phyloP scores from a whole-genome alignment of 2,329 filamentous ascomycete genomes.

The Cytospora schulzeri region DNA sequence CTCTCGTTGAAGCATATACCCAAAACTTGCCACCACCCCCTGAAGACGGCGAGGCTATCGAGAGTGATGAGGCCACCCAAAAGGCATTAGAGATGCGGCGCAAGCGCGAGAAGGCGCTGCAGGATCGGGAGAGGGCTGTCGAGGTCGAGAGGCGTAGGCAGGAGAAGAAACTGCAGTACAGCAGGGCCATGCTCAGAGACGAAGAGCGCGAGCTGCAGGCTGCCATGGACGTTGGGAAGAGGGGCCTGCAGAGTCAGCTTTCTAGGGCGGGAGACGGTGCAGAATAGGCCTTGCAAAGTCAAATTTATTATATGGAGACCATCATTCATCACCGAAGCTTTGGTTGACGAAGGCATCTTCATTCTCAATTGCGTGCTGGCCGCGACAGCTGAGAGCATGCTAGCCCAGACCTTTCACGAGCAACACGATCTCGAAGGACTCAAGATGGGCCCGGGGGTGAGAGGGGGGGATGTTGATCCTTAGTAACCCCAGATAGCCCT shows the following conservation, averaged over 20 bases:
- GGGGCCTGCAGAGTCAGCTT: conserved; percentile 65
- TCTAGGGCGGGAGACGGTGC: conserved; percentile 9
- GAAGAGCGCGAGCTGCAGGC: conserved; percentile 68
- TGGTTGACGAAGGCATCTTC: too few species aligned
- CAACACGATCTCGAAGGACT: too few species aligned
- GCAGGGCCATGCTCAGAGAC: conserved; percentile 63
- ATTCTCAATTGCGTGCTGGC: too few species aligned
- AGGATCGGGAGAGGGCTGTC: conserved; percentile 63
- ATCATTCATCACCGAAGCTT: too few species aligned
- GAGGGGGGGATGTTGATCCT: too few species aligned
- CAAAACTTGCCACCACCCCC: conserved; percentile 63
- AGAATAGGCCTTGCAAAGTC: background rate
- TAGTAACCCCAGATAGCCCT: too few species aligned
- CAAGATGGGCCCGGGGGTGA: too few species aligned
- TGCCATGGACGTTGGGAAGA: conserved; percentile 70
- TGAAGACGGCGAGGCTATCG: conserved; percentile 40
- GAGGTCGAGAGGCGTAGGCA: conserved; percentile 65
- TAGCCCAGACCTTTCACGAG: too few species aligned
- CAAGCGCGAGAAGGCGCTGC: conserved; percentile 66
- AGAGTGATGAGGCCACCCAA: conserved; percentile 54
- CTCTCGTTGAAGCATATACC: conserved; percentile 67
- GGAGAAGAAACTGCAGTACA: conserved; percentile 59
- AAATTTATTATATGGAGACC: background rate
- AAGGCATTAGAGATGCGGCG: conserved; percentile 54
- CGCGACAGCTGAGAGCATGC: too few species aligned